Conservation (phyloP, 192 early-diverging fungal genomes). For the Anaeromyces robustus region DNA sequence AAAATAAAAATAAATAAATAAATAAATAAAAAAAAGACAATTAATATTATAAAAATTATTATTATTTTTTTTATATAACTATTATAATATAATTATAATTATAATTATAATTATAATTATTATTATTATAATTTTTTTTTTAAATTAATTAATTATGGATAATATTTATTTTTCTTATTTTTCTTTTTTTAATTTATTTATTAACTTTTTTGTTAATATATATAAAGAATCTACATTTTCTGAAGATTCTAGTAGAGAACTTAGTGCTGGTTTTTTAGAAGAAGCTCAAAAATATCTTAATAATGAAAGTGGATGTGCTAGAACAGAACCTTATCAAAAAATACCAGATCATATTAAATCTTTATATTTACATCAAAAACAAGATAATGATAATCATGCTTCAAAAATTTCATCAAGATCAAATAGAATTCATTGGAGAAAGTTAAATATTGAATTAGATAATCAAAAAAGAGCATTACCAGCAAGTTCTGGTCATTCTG, state of each 20-base stretch:
- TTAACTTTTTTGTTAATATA: too few relatives aligned
- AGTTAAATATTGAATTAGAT: conserved; percentile 7
- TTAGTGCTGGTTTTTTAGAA: neutral
- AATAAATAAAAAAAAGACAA: too few relatives aligned
- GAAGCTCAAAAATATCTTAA: neutral
- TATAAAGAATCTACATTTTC: neutral
- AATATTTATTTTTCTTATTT: too few relatives aligned
- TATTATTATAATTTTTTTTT: too few relatives aligned
- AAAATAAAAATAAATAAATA: too few relatives aligned
- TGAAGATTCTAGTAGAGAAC: neutral
- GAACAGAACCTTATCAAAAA: conserved; percentile 63
- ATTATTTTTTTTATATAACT: too few relatives aligned
- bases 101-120: too few relatives aligned
- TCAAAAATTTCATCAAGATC: conserved; percentile 14
- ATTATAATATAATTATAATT: too few relatives aligned
- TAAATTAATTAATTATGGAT: too few relatives aligned
- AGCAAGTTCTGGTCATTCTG: neutral
- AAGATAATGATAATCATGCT: conserved; percentile 32
- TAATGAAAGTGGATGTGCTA: conserved; percentile 49
- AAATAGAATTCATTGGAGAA: conserved; percentile 17
- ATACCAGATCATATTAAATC: conserved; percentile 52
- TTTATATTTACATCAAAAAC: conserved; percentile 35
- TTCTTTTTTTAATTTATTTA: too few relatives aligned
- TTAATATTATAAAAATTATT: too few relatives aligned
- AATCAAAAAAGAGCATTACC: conserved; percentile 6